Evolutionary conservation across 2,329 filamentous ascomycete genomes (phyloP), one percentile per base, ranked within the genome.

Genomic region (Diaporthe amygdali): DNA sequence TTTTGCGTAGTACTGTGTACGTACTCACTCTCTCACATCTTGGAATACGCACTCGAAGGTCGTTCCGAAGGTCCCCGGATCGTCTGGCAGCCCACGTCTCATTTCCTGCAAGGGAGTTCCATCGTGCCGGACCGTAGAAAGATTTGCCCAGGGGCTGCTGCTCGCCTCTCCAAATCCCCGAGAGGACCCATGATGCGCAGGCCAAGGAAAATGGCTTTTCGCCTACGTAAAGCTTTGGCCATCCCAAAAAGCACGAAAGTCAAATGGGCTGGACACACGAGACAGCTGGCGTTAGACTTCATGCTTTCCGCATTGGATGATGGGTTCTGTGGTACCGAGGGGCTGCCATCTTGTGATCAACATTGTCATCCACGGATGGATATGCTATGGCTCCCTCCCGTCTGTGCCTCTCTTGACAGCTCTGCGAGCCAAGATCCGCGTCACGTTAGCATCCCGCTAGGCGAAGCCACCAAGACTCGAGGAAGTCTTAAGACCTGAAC

Each of bases 321-420:
- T 15, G 44, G 17, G 2, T 3, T 37, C 59, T 44, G 30, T 25
- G 59, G 59, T 64, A 49, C 27, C 59, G 59, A 49, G 59, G 15
- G 59, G 12, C 59, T 47, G 41, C 59, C 41, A 63, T 47, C 41
- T 37, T n/a, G 41, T 47, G 41, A 63, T 63, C 14, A 49, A 10
- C 44, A 20, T 12, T 3, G 34, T 30, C 44, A 63, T 32, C 56
- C 56, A 47, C 17, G 39, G 56, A 12, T 61, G 25, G 39, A 20
- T 3, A 17, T 32, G 9, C 17, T 44, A 17, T 63, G 37, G 41
- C 41, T 63, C 37, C 37, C 37, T 39, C 59, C 56, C 41, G 59
- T 63, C 59, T 63, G 59, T 64, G 59, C 59, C 59, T 64, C 59
- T 64, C 44, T 30, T 64, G 44, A 49, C 59, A 64, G 59, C 44